Conservation (phyloP, 2,329 filamentous ascomycete genomes). For the Bipolaris zeicola region DNA sequence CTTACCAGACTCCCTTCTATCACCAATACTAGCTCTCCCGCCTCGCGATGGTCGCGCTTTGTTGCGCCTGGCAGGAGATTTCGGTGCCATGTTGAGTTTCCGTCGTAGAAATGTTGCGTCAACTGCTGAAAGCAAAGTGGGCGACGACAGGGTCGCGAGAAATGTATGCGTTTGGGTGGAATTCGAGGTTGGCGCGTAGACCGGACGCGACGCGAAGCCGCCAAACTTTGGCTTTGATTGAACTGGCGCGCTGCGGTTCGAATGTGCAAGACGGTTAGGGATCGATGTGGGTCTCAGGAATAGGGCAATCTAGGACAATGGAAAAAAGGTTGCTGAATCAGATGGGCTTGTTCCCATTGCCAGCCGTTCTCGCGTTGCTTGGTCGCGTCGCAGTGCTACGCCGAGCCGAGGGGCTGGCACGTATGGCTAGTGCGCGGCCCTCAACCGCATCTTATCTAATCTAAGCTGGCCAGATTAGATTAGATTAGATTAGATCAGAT, state of each 20-base stretch:
- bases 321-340: constrained; percentile 10
- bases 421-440: constrained; percentile 28
- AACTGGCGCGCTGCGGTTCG: constrained; percentile 13
- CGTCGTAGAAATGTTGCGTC: not conserved
- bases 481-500: constrained; percentile 14
- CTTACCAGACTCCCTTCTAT: constrained; percentile 28
- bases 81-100: constrained; percentile 24
- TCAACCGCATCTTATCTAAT: not conserved
- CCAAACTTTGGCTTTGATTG: not conserved
- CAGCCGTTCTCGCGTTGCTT: constrained; percentile 12
- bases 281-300: not conserved
- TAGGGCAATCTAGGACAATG: not conserved
- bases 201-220: constrained; percentile 3
- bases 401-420: constrained; percentile 31
- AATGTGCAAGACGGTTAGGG: not conserved
- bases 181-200: constrained; percentile 5
- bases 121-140: not conserved
- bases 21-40: constrained; percentile 24
- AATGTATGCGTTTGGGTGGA: not conserved
- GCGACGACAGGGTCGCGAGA: not conserved
- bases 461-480: constrained; percentile 13
- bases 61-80: constrained; percentile 35
- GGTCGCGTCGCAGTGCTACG: constrained; percentile 4
- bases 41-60: constrained; percentile 43
- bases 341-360: constrained; percentile 19